Percentiles rank a stretch among this genome's conserved stretches.
Evolutionary conservation across 1,139 yeast genomes (phyloP).

Genomic region (Candida neerlandica): DNA sequence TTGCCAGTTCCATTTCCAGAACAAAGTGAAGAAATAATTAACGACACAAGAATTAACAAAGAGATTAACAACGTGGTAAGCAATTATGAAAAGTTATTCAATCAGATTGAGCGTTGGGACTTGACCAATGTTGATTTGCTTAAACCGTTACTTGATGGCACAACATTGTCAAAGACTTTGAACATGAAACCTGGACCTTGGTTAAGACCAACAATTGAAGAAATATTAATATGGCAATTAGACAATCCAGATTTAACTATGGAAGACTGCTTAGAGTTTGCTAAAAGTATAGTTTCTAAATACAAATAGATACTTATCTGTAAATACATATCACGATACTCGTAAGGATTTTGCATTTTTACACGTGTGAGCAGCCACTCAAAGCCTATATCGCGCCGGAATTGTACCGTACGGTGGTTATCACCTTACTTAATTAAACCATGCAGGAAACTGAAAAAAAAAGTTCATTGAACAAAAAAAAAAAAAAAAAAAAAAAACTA

Average conservation of each 20-base stretch:
- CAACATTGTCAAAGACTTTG: slow-evolving; percentile 53
- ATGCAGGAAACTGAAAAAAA: slow-evolving; percentile 1
- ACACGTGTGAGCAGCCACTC: not conserved
- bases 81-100: slow-evolving; percentile 39
- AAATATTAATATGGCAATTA: slow-evolving; percentile 71
- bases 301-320: slow-evolving; percentile 5
- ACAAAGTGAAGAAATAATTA: slow-evolving; percentile 9
- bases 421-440: not conserved
- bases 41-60: slow-evolving; percentile 7
- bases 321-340: not conserved
- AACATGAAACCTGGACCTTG: slow-evolving; percentile 81
- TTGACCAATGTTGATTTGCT: slow-evolving; percentile 46
- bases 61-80: slow-evolving; percentile 12
- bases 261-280: slow-evolving; percentile 55
- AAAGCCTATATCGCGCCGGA: not conserved
- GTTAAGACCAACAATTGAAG: slow-evolving; percentile 60
- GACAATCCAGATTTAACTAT: slow-evolving; percentile 60
- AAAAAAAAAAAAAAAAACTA: not conserved
- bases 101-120: slow-evolving; percentile 25
- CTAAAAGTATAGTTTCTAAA: slow-evolving; percentile 26
- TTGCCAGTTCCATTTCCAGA: slow-evolving; percentile 14
- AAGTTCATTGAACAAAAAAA: not conserved
- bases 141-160: slow-evolving; percentile 71
- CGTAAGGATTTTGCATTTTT: not conserved
- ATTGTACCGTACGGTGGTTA: not conserved